Evolutionary conservation across 2,329 filamentous ascomycete species (phyloP).

Genomic region (Zasmidium cellare): DNA sequence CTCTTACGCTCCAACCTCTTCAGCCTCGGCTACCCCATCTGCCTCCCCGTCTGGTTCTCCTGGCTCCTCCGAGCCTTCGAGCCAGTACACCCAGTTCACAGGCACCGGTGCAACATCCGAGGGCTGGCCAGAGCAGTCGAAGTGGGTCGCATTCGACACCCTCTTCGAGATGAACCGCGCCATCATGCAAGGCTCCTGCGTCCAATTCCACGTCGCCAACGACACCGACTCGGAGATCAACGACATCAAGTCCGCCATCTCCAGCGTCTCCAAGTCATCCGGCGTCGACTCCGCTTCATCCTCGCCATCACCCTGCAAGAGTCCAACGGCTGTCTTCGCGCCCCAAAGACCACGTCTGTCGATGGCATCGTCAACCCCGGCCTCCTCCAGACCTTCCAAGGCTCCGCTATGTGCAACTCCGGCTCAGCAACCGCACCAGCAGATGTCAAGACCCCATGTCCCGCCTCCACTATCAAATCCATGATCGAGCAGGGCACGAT

Average conservation of each 20-base stretch:
- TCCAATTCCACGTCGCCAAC: constrained; percentile 33
- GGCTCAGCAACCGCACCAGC: constrained; percentile 35
- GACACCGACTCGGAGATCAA: constrained; percentile 39
- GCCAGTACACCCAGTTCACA: constrained; percentile 9
- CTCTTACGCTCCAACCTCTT: neutral
- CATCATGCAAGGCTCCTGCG: constrained; percentile 37
- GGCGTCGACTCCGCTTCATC: constrained; percentile 42
- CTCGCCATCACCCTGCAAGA: constrained; percentile 46
- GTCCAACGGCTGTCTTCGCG: constrained; percentile 46
- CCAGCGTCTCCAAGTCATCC: constrained; percentile 31
- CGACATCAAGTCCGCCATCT: constrained; percentile 40
- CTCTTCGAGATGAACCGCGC: constrained; percentile 34
- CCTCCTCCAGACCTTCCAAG: constrained; percentile 48
- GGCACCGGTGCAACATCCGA: constrained; percentile 14
- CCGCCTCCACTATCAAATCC: constrained; percentile 35
- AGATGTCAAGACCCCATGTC: constrained; percentile 43
- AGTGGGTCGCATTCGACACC: constrained; percentile 18
- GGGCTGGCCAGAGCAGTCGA: constrained; percentile 21
- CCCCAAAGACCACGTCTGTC: constrained; percentile 23
- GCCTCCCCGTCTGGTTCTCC: neutral
- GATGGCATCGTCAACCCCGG: constrained; percentile 44
- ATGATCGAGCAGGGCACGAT: constrained; percentile 48
- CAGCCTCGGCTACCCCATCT: neutral
- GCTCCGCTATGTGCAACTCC: constrained; percentile 40
- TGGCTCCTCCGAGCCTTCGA: neutral